phyloP scores from a whole-genome alignment of 2,329 filamentous ascomycete genomes.

The Albophoma yamanashiensis region DNA sequence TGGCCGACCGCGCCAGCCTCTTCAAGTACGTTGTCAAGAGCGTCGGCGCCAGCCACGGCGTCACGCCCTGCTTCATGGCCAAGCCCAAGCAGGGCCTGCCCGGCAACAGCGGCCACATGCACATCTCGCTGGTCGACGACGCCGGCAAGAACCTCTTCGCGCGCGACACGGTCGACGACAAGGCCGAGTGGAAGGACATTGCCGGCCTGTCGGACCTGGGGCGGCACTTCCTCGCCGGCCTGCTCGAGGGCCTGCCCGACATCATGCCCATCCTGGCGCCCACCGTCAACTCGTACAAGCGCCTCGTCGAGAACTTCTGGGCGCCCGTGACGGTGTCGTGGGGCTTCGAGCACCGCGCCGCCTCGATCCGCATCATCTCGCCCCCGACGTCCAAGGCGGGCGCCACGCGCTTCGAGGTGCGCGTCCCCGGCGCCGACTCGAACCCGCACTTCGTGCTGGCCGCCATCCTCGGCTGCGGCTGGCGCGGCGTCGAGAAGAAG shows the following conservation, averaged over 20 bases:
- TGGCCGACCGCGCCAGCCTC: conserved; percentile 84
- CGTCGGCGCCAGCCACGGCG: conserved; percentile 74
- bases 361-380: conserved; percentile 80
- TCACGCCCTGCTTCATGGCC: conserved; percentile 97
- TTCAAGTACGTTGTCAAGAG: conserved; percentile 97
- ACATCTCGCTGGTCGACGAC: conserved; percentile 75
- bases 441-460: conserved; percentile 83
- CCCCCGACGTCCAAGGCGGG: conserved; percentile 77
- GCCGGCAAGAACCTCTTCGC: conserved; percentile 78
- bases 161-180: conserved; percentile 59
- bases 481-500: conserved; percentile 88
- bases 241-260: conserved; percentile 81
- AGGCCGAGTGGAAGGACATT: conserved; percentile 65
- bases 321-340: conserved; percentile 95
- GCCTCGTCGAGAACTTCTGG: conserved; percentile 98
- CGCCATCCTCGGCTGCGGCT: conserved; percentile 78
- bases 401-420: conserved; percentile 84
- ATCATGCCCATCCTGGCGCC: conserved; percentile 94
- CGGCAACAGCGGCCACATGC: conserved; percentile 93
- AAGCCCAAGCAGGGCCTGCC: conserved; percentile 87
- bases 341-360: conserved; percentile 90
- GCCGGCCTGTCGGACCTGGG: conserved; percentile 77
- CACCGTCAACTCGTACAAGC: conserved; percentile 96
- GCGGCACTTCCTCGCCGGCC: conserved; percentile 82
- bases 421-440: conserved; percentile 87